These are phyloP conservation scores for Pittosporum tobira DNA, from an alignment of 129 eudicot genomes.

Conservation along the genomic window DNA sequence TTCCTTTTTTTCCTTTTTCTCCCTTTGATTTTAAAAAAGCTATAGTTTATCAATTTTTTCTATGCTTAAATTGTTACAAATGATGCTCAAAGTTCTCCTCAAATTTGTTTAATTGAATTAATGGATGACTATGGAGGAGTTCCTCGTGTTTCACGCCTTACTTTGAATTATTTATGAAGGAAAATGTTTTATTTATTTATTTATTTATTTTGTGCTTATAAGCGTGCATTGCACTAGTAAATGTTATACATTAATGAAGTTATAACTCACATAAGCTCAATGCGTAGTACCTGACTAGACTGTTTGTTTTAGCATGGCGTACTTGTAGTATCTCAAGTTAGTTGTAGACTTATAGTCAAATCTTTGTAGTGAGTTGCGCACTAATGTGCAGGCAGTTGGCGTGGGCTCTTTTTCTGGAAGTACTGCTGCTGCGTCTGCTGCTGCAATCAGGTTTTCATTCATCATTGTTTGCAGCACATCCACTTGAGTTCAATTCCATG, in stretches of 20 bases:
- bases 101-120: neutral
- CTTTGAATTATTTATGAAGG: neutral
- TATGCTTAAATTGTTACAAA: no score
- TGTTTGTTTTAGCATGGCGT: neutral
- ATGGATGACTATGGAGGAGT: neutral
- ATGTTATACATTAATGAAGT: neutral
- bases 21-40: neutral
- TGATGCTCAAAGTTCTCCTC: neutral
- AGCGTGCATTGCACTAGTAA: neutral
- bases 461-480: neutral
- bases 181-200: neutral
- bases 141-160: neutral
- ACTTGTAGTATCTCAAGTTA: neutral
- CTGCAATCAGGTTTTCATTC: conserved; percentile 75
- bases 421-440: conserved; percentile 96
- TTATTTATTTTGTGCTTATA: neutral
- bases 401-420: conserved; percentile 82
- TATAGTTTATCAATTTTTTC: no score
- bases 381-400: conserved; percentile 81
- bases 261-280: neutral
- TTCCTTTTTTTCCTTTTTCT: neutral
- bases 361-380: conserved; percentile 2
- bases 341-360: neutral
- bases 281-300: neutral
- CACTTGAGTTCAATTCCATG: neutral